Evolutionary conservation across 164 flowering plant genomes (phyloP).

Genomic region (Tinospora cordifolia): DNA sequence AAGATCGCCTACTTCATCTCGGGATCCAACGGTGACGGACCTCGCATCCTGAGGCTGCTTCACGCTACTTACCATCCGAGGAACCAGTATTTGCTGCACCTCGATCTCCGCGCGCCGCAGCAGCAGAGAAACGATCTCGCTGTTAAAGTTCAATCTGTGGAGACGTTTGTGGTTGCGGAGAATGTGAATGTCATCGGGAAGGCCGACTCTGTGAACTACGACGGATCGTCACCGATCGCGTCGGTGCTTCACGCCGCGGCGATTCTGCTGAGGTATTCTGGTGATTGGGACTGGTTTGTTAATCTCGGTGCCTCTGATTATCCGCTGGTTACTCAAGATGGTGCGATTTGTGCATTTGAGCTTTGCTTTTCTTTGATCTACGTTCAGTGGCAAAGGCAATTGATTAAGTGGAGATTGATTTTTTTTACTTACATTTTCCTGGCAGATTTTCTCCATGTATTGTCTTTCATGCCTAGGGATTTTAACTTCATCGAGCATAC

Average conservation of each 20-base stretch:
- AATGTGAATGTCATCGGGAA: conserved; percentile 27
- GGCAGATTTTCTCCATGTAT: conserved; percentile 32
- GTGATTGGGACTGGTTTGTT: conserved; percentile 33
- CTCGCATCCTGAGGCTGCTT: conserved; percentile 20
- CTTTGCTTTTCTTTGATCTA: too few relatives aligned
- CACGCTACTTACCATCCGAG: conserved; percentile 30
- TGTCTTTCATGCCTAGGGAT: conserved; percentile 28
- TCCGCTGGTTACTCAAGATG: conserved; percentile 31
- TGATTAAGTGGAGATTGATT: background rate
- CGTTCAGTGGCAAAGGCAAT: too few relatives aligned
- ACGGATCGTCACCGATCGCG: conserved; percentile 23
- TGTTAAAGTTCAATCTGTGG: conserved; percentile 13
- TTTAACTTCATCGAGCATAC: conserved; percentile 28
- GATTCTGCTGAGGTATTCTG: conserved; percentile 17
- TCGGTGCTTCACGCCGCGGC: conserved; percentile 25
- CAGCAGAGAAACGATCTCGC: conserved; percentile 22
- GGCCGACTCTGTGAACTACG: conserved; percentile 18
- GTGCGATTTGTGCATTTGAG: conserved; percentile 10
- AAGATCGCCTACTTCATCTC: conserved; percentile 27
- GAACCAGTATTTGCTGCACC: conserved; percentile 27
- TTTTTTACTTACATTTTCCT: background rate
- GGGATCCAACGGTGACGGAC: conserved; percentile 23
- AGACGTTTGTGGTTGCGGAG: conserved; percentile 10
- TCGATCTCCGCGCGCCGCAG: conserved; percentile 18
- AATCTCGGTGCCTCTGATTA: conserved; percentile 27